Conservation (phyloP, 2,329 filamentous ascomycete species). For the Onygenales sp. region DNA sequence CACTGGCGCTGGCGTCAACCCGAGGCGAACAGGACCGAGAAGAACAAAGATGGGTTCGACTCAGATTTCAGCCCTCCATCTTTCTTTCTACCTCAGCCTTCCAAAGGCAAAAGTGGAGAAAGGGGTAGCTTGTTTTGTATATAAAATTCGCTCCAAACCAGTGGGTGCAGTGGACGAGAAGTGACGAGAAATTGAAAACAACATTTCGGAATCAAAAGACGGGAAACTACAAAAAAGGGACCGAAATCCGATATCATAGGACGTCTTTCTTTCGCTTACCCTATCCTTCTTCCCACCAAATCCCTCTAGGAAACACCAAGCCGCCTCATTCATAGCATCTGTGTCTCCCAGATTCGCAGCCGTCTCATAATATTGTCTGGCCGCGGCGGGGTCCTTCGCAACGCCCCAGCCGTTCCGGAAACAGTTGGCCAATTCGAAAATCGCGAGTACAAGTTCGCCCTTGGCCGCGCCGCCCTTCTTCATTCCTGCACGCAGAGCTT, state of each 20-base stretch:
- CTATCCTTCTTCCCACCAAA: conserved; percentile 98
- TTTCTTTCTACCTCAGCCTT: too few relatives aligned
- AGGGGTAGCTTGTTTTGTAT: too few relatives aligned
- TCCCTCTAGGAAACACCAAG: conserved; percentile 93
- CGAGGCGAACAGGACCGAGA: too few relatives aligned
- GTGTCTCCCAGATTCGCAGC: conserved; percentile 93
- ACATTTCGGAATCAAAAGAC: not conserved
- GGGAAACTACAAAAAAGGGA: not conserved
- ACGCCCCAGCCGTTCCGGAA: conserved; percentile 96
- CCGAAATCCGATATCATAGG: too few relatives aligned
- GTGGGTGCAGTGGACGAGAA: not conserved
- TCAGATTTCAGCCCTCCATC: too few relatives aligned
- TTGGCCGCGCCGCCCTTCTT: conserved; percentile 92
- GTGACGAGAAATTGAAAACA: not conserved
- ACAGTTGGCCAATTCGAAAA: conserved; percentile 69
- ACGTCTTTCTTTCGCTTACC: conserved; percentile 49
- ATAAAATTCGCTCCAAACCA: too few relatives aligned
- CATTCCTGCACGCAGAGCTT: conserved; percentile 76
- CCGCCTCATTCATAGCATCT: conserved; percentile 95
- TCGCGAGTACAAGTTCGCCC: conserved; percentile 89
- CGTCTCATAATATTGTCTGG: conserved; percentile 89
- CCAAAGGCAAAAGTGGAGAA: too few relatives aligned
- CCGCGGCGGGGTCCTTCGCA: conserved; percentile 73
- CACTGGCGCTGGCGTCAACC: not conserved
- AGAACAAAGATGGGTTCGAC: not conserved